Evolutionary conservation across 2,329 filamentous ascomycete species (phyloP).

Genomic region (Alternaria ventricosa): DNA sequence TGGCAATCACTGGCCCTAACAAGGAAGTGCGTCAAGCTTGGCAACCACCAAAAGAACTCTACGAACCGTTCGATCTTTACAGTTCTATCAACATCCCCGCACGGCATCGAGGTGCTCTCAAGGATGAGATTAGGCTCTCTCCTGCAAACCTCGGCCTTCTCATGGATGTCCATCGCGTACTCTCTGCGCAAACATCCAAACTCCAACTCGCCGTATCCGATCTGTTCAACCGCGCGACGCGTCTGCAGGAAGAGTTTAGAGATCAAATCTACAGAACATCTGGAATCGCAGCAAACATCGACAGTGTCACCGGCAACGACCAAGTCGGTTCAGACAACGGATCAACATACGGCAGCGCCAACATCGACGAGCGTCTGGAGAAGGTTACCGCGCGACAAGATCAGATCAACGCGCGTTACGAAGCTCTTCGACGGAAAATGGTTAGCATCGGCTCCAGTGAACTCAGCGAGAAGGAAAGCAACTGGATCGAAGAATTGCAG

Average conservation of each 20-base stretch:
- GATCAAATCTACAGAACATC: conserved; percentile 72
- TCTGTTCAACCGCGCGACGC: conserved; percentile 73
- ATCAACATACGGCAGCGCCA: conserved; percentile 58
- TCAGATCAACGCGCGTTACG: conserved; percentile 65
- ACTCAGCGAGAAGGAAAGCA: conserved; percentile 68
- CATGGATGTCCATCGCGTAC: conserved; percentile 73
- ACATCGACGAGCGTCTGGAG: conserved; percentile 65
- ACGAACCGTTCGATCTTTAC: conserved; percentile 63
- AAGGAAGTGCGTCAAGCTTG: conserved; percentile 69
- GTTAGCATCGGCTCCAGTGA: conserved; percentile 58
- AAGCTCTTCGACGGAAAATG: conserved; percentile 62
- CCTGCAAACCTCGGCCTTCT: conserved; percentile 74
- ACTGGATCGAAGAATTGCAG: conserved; percentile 64
- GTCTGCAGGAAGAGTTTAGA: conserved; percentile 70
- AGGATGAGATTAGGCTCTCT: conserved; percentile 72
- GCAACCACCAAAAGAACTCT: conserved; percentile 67
- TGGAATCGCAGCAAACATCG: conserved; percentile 70
- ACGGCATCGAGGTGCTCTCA: conserved; percentile 66
- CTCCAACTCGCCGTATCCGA: conserved; percentile 74
- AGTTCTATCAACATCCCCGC: conserved; percentile 65
- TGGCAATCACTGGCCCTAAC: conserved; percentile 23
- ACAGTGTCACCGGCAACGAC: conserved; percentile 68
- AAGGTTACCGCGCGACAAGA: conserved; percentile 63
- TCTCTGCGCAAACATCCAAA: conserved; percentile 72
- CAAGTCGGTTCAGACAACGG: conserved; percentile 51